A percentile compares a stretch with the other conserved stretches of the same genome.
phyloP scores from a whole-genome alignment of 176 grass and related monocot genomes.

The Neostapfia colusana region DNA sequence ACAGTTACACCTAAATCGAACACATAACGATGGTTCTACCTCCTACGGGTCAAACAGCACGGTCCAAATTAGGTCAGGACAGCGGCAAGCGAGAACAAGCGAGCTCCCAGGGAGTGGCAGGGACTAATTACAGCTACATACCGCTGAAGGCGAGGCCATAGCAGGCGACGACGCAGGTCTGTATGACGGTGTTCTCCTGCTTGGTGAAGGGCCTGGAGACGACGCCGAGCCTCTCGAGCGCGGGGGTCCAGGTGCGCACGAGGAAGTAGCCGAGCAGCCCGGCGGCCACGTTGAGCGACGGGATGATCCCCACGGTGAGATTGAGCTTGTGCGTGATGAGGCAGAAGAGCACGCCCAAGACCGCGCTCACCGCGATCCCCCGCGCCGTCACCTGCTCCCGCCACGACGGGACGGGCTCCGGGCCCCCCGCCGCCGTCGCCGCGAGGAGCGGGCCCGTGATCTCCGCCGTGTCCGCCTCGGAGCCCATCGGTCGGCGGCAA shows the following conservation, averaged over 20 bases:
- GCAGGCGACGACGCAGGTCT: conserved; percentile 87
- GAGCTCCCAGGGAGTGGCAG: background rate
- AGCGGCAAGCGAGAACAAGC: background rate
- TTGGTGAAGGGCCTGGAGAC: conserved; percentile 63
- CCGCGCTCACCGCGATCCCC: conserved; percentile 53
- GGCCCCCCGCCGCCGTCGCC: background rate
- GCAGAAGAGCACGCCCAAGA: conserved; percentile 65
- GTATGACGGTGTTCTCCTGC: conserved; percentile 94
- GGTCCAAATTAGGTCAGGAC: no score
- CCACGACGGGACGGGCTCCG: conserved; percentile 50
- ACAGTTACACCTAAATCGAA: no score
- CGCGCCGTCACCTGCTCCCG: conserved; percentile 65
- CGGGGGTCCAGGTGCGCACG: conserved; percentile 44
- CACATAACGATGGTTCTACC: no score
- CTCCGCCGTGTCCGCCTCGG: conserved; percentile 42
- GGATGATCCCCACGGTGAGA: conserved; percentile 87
- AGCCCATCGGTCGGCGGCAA: conserved; percentile 37
- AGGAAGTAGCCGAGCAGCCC: conserved; percentile 54
- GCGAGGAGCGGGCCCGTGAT: conserved; percentile 46
- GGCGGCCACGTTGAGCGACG: conserved; percentile 83
- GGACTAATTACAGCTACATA: conserved; percentile 23
- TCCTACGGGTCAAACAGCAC: no score
- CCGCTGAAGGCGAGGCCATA: conserved; percentile 79
- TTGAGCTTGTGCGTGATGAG: conserved; percentile 90
- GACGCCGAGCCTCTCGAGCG: conserved; percentile 44